Conservation (phyloP, 495 filamentous ascomycete genomes). For the Penicillium cosmopolitanum region DNA sequence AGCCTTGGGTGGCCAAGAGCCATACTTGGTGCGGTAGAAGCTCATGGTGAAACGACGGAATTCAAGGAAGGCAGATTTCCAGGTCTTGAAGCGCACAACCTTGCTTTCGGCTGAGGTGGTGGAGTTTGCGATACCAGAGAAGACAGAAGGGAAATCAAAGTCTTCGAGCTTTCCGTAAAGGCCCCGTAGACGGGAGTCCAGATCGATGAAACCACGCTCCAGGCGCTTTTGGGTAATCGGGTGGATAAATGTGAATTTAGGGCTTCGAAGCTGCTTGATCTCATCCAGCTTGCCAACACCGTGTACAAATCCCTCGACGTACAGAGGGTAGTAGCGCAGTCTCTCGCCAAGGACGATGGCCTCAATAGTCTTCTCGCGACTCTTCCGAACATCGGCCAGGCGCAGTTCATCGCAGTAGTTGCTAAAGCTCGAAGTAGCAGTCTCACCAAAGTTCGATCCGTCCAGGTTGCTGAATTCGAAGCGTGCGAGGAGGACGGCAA, state of each 20-base stretch:
- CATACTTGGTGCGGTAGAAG: slow-evolving; percentile 83
- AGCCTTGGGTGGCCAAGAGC: slow-evolving; percentile 93
- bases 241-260: slow-evolving; percentile 70
- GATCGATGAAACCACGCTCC: slow-evolving; percentile 78
- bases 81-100: slow-evolving; percentile 78
- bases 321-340: slow-evolving; percentile 79
- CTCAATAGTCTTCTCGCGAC: slow-evolving; percentile 89
- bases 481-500: slow-evolving; percentile 67
- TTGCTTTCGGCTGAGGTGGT: slow-evolving; percentile 73
- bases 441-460: slow-evolving; percentile 80
- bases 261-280: slow-evolving; percentile 66
- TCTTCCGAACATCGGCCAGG: slow-evolving; percentile 78
- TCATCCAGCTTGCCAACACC: slow-evolving; percentile 87
- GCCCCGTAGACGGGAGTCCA: slow-evolving; percentile 67
- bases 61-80: slow-evolving; percentile 72
- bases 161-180: slow-evolving; percentile 70
- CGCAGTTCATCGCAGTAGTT: slow-evolving; percentile 74
- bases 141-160: slow-evolving; percentile 91
- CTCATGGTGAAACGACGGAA: slow-evolving; percentile 75
- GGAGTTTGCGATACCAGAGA: slow-evolving; percentile 84
- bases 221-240: slow-evolving; percentile 73
- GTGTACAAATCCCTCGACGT: slow-evolving; percentile 90
- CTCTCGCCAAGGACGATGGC: slow-evolving; percentile 84
- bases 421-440: slow-evolving; percentile 74
- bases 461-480: slow-evolving; percentile 83